A percentile compares a stretch with the other conserved stretches of the same genome.
These are phyloP conservation scores for Andrographis paniculata DNA, from an alignment of 305 asterid species.

Conservation along the genomic window DNA sequence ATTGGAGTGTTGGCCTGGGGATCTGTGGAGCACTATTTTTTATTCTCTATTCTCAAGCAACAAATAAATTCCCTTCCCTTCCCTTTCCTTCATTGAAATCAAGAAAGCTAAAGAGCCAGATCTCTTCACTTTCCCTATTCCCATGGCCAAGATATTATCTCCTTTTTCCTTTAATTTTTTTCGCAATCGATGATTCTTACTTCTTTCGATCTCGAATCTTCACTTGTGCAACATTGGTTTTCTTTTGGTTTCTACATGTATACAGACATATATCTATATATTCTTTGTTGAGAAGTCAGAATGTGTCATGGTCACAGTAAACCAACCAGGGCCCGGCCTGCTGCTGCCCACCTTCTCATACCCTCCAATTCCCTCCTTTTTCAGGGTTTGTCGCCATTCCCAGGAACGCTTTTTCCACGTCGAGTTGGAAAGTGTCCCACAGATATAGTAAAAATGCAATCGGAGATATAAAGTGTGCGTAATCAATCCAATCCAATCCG, in stretches of 20 bases:
- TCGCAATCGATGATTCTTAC: background rate
- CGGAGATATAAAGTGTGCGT: slow-evolving; percentile 7
- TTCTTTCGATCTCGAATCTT: background rate
- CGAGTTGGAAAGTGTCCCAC: background rate
- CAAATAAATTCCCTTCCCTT: background rate
- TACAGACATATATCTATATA: too few relatives aligned
- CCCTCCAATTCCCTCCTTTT: slow-evolving; percentile 19
- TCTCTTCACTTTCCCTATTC: slow-evolving; percentile 8
- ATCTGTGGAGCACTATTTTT: background rate
- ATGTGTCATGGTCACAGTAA: too few relatives aligned
- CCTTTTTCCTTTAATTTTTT: background rate
- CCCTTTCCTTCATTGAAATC: background rate
- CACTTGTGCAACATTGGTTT: background rate
- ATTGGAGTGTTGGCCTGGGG: too few relatives aligned
- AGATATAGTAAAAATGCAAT: background rate
- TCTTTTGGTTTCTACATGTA: background rate
- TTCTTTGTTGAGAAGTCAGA: too few relatives aligned
- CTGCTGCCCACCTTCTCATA: too few relatives aligned
- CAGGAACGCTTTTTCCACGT: slow-evolving; percentile 16
- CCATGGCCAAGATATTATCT: slow-evolving; percentile 7
- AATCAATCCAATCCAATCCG: too few relatives aligned
- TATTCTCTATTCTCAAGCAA: too few relatives aligned
- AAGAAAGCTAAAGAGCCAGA: slow-evolving; percentile 1
- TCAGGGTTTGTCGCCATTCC: slow-evolving; percentile 22
- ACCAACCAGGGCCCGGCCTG: background rate